Percentiles rank a stretch among this genome's conserved stretches.
phyloP scores from a whole-genome alignment of 2,329 filamentous ascomycete genomes.

The Colletotrichum tanaceti region DNA sequence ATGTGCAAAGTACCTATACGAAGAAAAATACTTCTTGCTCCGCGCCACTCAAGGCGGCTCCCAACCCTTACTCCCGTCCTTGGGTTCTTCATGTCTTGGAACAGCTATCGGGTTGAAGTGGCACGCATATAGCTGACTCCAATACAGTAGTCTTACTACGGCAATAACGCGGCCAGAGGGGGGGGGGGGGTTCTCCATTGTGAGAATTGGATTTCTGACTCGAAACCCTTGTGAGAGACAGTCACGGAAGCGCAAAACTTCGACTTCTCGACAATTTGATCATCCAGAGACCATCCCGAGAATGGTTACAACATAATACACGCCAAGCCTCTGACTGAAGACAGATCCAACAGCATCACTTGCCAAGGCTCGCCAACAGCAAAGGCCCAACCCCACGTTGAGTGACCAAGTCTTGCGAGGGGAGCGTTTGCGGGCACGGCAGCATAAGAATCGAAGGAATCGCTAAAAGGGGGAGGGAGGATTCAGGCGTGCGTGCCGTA shows the following conservation, averaged over 20 bases:
- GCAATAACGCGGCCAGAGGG: background rate
- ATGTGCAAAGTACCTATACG: too few relatives aligned
- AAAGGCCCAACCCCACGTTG: background rate
- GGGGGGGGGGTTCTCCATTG: background rate
- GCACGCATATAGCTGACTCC: background rate
- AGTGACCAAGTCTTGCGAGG: background rate
- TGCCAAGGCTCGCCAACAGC: too few relatives aligned
- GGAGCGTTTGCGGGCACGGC: background rate
- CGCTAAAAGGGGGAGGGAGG: background rate
- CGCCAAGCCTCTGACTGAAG: too few relatives aligned
- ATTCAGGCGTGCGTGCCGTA: background rate
- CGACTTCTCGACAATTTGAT: too few relatives aligned
- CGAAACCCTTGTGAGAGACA: too few relatives aligned
- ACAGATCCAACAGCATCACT: too few relatives aligned
- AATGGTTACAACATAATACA: too few relatives aligned
- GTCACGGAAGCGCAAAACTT: too few relatives aligned
- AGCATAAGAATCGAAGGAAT: background rate
- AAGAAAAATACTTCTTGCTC: too few relatives aligned
- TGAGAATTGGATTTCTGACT: background rate
- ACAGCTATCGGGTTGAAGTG: background rate
- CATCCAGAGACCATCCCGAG: too few relatives aligned
- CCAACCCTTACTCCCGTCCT: background rate
- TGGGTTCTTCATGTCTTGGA: background rate
- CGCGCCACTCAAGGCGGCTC: constrained; percentile 5
- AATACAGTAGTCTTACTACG: background rate